phyloP scores from a whole-genome alignment of 805 yeast genomes.

The Suhomyces prunicola region DNA sequence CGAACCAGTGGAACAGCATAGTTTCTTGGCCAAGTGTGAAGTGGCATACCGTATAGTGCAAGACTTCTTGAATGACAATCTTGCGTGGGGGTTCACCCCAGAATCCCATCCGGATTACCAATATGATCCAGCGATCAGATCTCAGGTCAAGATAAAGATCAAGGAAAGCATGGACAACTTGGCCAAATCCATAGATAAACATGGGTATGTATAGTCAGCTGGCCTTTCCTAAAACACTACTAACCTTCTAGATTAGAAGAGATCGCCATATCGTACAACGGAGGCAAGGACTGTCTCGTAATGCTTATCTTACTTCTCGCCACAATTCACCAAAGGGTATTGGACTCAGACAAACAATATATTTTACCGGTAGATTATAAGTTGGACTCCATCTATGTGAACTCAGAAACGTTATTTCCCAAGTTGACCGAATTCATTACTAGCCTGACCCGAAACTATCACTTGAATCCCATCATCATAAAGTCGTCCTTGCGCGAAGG shows the following conservation, averaged over 20 bases:
- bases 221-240: slow-evolving; percentile 4
- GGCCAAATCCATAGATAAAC: slow-evolving; percentile 25
- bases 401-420: slow-evolving; percentile 68
- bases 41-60: slow-evolving; percentile 32
- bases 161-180: slow-evolving; percentile 25
- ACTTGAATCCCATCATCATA: slow-evolving; percentile 46
- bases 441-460: slow-evolving; percentile 51
- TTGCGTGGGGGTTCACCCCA: slow-evolving; percentile 26
- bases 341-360: slow-evolving; percentile 11
- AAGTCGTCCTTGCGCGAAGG: slow-evolving; percentile 63
- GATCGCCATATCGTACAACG: slow-evolving; percentile 83
- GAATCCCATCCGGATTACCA: slow-evolving; percentile 15
- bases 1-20: slow-evolving; percentile 7
- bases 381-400: slow-evolving; percentile 68
- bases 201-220: slow-evolving; percentile 25
- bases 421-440: slow-evolving; percentile 68
- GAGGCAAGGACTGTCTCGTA: slow-evolving; percentile 95
- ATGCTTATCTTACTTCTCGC: slow-evolving; percentile 75
- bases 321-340: slow-evolving; percentile 32
- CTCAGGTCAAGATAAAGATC: slow-evolving; percentile 26
- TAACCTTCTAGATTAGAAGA: slow-evolving; percentile 37
- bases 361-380: slow-evolving; percentile 27
- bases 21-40: slow-evolving; percentile 20
- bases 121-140: slow-evolving; percentile 19
- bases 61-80: slow-evolving; percentile 26